Conservation (phyloP, 148 eudicot species). For the Diospyros lotus region DNA sequence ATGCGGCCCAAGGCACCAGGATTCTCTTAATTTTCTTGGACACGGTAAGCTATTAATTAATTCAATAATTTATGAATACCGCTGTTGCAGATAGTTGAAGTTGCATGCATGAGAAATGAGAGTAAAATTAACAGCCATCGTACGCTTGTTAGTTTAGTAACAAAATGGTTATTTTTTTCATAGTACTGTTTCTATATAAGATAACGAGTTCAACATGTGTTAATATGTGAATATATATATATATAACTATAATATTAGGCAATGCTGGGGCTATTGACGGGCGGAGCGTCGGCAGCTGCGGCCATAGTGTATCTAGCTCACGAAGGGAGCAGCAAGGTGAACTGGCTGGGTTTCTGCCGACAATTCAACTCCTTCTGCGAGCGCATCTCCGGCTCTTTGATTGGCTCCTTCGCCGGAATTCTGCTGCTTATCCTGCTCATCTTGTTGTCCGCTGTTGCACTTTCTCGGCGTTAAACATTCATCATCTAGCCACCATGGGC, state of each 20-base stretch:
- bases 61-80: neutral
- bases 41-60: constrained; percentile 28
- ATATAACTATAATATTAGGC: constrained; percentile 15
- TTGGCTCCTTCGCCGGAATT: constrained; percentile 45
- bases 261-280: constrained; percentile 42
- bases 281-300: constrained; percentile 52
- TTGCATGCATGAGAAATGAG: no score
- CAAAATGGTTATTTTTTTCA: no score
- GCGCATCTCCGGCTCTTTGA: constrained; percentile 48
- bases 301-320: constrained; percentile 56
- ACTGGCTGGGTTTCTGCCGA: constrained; percentile 51
- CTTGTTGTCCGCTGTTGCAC: constrained; percentile 40
- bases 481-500: no score
- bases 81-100: no score
- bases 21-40: constrained; percentile 42
- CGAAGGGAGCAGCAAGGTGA: constrained; percentile 37
- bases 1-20: constrained; percentile 30
- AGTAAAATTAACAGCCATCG: no score
- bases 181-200: no score
- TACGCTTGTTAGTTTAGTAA: no score
- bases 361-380: constrained; percentile 50
- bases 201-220: no score
- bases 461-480: constrained; percentile 29
- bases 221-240: no score
- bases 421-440: constrained; percentile 32